A percentile compares a stretch with the other conserved stretches of the same genome.
Evolutionary conservation across 768 basidiomycete genomes (phyloP).

Genomic region (Trametes meyenii): DNA sequence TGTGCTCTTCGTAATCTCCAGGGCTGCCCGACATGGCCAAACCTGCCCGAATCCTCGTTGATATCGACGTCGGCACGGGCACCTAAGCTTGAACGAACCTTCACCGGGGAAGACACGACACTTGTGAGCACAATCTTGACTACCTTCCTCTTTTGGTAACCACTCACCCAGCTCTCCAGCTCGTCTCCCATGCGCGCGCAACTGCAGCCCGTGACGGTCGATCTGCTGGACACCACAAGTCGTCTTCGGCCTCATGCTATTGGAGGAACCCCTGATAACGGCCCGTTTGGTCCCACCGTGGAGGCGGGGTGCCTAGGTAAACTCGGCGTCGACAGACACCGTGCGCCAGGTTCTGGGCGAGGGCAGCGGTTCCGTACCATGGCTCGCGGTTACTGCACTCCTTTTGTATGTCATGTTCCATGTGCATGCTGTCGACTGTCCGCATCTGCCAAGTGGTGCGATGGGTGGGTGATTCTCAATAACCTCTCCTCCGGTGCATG

Average conservation of each 20-base stretch:
- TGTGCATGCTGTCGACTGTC: background rate
- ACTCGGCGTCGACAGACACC: conserved; percentile 1
- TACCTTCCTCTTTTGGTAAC: conserved; percentile 1
- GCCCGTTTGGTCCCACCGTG: conserved; percentile 12
- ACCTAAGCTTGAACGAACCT: conserved; percentile 12
- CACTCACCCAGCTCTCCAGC: conserved; percentile 15
- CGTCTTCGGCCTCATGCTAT: conserved; percentile 6
- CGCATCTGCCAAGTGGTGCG: background rate
- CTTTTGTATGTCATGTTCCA: background rate
- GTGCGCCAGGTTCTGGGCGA: background rate
- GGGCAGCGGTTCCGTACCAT: background rate
- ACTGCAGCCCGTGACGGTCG: conserved; percentile 7
- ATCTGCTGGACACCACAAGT: conserved; percentile 1
- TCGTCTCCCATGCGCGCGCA: conserved; percentile 15
- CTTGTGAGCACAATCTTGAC: conserved; percentile 17
- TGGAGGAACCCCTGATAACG: conserved; percentile 16
- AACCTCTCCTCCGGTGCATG: conserved; percentile 6
- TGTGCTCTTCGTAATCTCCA: background rate
- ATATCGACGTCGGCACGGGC: conserved; percentile 22
- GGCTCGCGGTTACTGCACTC: background rate
- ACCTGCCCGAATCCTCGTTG: background rate
- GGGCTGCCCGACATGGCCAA: conserved; percentile 2
- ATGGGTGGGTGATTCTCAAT: background rate
- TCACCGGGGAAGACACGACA: conserved; percentile 6
- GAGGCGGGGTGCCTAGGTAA: conserved; percentile 3